A percentile compares a stretch with the other conserved stretches of the same genome.
These are phyloP conservation scores for Dalbergia oliveri DNA, from an alignment of 306 rosid genomes.

Conservation along the genomic window DNA sequence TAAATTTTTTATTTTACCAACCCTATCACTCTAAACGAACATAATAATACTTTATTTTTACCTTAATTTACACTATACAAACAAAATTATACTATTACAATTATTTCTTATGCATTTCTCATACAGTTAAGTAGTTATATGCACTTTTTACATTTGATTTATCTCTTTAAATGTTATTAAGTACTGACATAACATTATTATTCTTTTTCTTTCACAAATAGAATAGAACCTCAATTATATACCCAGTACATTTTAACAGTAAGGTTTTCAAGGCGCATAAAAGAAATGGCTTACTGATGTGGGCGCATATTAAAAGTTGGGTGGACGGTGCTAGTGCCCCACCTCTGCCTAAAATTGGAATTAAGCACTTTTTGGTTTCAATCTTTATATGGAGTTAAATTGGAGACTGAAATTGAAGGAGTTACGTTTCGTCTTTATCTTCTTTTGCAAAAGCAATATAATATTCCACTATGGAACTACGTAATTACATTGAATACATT, in stretches of 20 bases:
- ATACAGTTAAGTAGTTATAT: too few species aligned
- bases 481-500: not conserved
- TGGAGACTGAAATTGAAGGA: conserved; percentile 4
- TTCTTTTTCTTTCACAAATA: not conserved
- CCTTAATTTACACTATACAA: too few species aligned
- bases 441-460: not conserved
- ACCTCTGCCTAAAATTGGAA: too few species aligned
- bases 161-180: not conserved
- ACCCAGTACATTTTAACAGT: not conserved
- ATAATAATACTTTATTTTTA: too few species aligned
- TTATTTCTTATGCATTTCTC: too few species aligned
- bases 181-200: not conserved
- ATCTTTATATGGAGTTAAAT: not conserved
- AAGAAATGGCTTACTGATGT: not conserved
- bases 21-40: too few species aligned
- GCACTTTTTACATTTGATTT: not conserved
- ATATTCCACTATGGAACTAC: conserved; percentile 5
- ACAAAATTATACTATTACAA: too few species aligned
- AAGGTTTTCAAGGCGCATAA: not conserved
- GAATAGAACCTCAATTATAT: conserved; percentile 1
- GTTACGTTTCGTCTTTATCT: conserved; percentile 2
- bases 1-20: too few species aligned
- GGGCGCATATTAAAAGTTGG: not conserved
- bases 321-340: not conserved
- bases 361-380: not conserved